These are phyloP conservation scores for Rhizopogon roseolus DNA, from an alignment of 768 basidiomycete genomes.

Conservation along the genomic window DNA sequence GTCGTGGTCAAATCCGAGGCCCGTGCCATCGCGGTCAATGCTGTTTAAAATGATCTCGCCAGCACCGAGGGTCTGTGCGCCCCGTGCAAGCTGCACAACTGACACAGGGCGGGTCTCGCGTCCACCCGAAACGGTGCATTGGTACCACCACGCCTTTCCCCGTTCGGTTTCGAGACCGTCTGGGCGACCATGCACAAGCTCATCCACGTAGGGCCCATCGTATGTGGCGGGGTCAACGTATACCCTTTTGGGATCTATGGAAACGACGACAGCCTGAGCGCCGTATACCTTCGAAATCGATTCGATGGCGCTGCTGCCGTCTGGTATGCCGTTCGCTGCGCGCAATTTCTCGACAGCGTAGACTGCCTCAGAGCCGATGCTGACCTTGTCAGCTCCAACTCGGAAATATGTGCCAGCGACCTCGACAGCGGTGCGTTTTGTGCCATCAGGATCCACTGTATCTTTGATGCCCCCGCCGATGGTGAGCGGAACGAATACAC, in stretches of 20 bases:
- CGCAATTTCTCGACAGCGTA: slow-evolving; percentile 85
- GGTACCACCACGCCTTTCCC: slow-evolving; percentile 95
- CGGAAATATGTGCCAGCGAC: slow-evolving; percentile 96
- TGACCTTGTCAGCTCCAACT: slow-evolving; percentile 97
- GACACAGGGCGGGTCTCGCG: slow-evolving; percentile 80
- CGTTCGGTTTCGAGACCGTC: slow-evolving; percentile 50
- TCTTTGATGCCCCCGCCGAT: slow-evolving; percentile 99
- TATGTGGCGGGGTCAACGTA: slow-evolving; percentile 68
- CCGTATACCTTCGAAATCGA: slow-evolving; percentile 89
- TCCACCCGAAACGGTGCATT: slow-evolving; percentile 94
- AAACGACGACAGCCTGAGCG: slow-evolving; percentile 96
- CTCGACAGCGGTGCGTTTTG: slow-evolving; percentile 79
- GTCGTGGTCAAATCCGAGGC: slow-evolving; percentile 86
- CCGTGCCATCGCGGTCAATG: slow-evolving; percentile 94
- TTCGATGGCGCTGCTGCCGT: slow-evolving; percentile 86
- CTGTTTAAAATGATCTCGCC: slow-evolving; percentile 95
- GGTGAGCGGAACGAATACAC: slow-evolving; percentile 94
- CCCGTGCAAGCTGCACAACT: slow-evolving; percentile 85
- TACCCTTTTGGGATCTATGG: slow-evolving; percentile 86
- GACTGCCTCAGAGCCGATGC: slow-evolving; percentile 95
- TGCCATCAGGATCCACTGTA: slow-evolving; percentile 92
- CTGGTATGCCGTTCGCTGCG: slow-evolving; percentile 40
- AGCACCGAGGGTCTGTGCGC: slow-evolving; percentile 87
- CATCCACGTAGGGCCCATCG: slow-evolving; percentile 61
- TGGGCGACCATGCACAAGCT: slow-evolving; percentile 46